Evolutionary conservation across 2,329 filamentous ascomycete species (phyloP).

Genomic region (Cytospora piceae): DNA sequence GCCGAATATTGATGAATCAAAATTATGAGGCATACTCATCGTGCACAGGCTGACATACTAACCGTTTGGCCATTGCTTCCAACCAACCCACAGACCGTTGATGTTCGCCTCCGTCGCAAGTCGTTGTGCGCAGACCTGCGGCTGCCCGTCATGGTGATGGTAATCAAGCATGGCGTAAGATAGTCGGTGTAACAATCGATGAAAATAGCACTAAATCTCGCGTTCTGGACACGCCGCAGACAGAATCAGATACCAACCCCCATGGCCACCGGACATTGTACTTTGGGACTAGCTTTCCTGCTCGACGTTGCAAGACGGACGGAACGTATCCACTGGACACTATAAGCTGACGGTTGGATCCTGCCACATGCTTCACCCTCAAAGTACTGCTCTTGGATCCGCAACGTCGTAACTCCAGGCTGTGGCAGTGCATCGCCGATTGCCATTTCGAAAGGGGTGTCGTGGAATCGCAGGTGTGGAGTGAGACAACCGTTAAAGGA

Average conservation of each 20-base stretch:
- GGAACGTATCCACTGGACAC: not conserved
- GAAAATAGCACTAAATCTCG: not conserved
- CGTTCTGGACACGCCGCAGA: not conserved
- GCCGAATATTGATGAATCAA: constrained; percentile 17
- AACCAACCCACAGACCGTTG: constrained; percentile 6
- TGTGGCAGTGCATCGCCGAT: not conserved
- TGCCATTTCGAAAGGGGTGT: not conserved
- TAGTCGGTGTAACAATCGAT: constrained; percentile 18
- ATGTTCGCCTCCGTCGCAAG: constrained; percentile 6
- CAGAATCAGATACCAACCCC: not conserved
- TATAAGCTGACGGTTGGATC: not conserved
- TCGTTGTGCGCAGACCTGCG: constrained; percentile 12
- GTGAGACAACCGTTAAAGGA: not conserved
- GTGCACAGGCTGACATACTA: not conserved
- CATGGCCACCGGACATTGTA: not conserved
- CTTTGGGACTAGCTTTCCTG: not conserved
- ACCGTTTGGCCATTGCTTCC: constrained; percentile 1
- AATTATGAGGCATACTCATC: constrained; percentile 5
- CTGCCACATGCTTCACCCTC: not conserved
- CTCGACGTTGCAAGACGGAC: constrained; percentile 1
- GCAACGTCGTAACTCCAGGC: not conserved
- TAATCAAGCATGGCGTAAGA: constrained; percentile 1
- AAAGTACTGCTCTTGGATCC: not conserved
- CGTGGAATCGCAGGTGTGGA: not conserved
- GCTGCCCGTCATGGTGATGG: not conserved